Evolutionary conservation across 2,329 filamentous ascomycete genomes (phyloP).

Genomic region (Aphanoascus verrucosus): DNA sequence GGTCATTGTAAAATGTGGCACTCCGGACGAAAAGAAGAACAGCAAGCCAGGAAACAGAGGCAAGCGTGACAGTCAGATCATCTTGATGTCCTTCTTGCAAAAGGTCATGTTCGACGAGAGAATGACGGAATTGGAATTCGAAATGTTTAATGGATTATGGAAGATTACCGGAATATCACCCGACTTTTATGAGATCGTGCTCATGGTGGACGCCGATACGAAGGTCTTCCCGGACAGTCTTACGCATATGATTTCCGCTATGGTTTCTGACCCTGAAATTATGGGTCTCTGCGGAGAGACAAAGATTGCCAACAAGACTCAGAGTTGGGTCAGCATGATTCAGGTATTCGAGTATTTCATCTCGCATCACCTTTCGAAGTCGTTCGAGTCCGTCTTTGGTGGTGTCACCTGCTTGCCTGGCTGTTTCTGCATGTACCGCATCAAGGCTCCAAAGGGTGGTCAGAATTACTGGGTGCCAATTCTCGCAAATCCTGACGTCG

Average conservation of each 20-base stretch:
- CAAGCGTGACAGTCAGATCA: conserved; percentile 98
- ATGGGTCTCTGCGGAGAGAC: conserved; percentile 99
- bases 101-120: conserved; percentile 99
- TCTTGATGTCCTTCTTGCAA: conserved; percentile 97
- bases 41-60: conserved; percentile 93
- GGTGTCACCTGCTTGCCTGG: conserved; percentile 97
- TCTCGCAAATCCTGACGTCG: conserved; percentile 92
- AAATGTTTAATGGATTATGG: conserved; percentile 99
- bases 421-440: conserved; percentile 99
- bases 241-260: conserved; percentile 97
- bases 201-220: conserved; percentile 98
- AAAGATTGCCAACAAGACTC: conserved; percentile 97
- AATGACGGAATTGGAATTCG: conserved; percentile 98
- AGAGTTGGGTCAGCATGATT: conserved; percentile 92
- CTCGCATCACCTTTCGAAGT: conserved; percentile 91
- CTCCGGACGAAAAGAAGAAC: conserved; percentile 68
- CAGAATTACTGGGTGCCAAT: conserved; percentile 99
- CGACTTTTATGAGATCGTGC: conserved; percentile 93
- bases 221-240: conserved; percentile 98
- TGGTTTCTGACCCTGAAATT: conserved; percentile 98
- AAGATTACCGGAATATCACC: conserved; percentile 97
- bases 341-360: conserved; percentile 99
- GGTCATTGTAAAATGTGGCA: conserved; percentile 89
- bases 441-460: conserved; percentile 95
- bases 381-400: conserved; percentile 96